Evolutionary conservation across 176 grass and related monocot genomes (phyloP).

Genomic region (Typha latifolia): DNA sequence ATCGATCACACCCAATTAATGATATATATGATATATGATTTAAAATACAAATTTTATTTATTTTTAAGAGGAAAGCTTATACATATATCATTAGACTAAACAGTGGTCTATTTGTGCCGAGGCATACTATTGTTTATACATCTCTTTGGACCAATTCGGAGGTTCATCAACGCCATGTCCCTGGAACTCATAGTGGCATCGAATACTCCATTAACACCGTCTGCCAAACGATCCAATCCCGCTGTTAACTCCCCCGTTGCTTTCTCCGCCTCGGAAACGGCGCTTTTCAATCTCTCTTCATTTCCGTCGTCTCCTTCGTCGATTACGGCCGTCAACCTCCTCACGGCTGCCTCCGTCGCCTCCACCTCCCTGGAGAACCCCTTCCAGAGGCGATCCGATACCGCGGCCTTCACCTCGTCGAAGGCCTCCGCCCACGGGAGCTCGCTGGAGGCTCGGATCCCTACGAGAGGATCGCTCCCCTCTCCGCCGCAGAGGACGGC

Average conservation of each 20-base stretch:
- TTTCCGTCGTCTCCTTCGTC: slow-evolving; percentile 1
- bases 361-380: slow-evolving; percentile 5
- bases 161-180: slow-evolving; percentile 11
- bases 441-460: not conserved
- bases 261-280: slow-evolving; percentile 7
- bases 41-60: too few relatives aligned
- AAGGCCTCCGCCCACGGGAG: slow-evolving; percentile 11
- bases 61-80: too few relatives aligned
- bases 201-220: slow-evolving; percentile 14
- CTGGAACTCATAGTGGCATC: slow-evolving; percentile 11
- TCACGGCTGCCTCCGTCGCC: slow-evolving; percentile 16
- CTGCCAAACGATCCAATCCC: slow-evolving; percentile 19
- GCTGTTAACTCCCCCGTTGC: slow-evolving; percentile 13
- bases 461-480: not conserved
- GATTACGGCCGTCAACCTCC: slow-evolving; percentile 14
- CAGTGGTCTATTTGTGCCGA: too few relatives aligned
- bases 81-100: too few relatives aligned
- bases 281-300: slow-evolving; percentile 5
- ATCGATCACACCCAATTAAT: too few relatives aligned
- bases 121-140: not conserved
- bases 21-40: too few relatives aligned
- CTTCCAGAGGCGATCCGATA: not conserved
- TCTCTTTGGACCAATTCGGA: slow-evolving; percentile 11
- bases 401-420: not conserved
- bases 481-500: not conserved